Evolutionary conservation across 176 grass and related monocot species (phyloP).

Genomic region (Thinopyrum elongatum): DNA sequence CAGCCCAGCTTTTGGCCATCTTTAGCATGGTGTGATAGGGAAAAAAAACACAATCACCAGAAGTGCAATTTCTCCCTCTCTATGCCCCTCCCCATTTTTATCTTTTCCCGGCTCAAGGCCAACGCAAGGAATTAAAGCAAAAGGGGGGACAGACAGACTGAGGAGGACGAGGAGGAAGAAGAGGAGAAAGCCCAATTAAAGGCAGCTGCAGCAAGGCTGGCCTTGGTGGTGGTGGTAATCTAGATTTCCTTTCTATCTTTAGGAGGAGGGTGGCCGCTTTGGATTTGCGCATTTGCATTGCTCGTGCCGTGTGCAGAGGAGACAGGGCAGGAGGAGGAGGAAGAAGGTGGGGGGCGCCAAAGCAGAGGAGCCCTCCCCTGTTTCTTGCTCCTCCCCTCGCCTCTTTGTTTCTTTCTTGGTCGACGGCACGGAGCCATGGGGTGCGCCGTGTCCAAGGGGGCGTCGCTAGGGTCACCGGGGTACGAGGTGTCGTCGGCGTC

Average conservation of each 20-base stretch:
- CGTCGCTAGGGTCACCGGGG: conserved; percentile 41
- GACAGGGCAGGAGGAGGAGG: neutral
- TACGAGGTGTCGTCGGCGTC: conserved; percentile 34
- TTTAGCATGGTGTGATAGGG: neutral
- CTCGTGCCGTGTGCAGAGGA: conserved; percentile 3
- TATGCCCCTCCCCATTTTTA: neutral
- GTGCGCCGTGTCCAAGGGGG: conserved; percentile 66
- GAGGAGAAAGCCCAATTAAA: conserved; percentile 37
- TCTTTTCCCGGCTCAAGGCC: conserved; percentile 36
- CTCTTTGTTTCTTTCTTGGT: neutral
- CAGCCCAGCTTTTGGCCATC: conserved; percentile 16
- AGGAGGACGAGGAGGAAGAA: neutral
- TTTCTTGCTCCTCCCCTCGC: conserved; percentile 24
- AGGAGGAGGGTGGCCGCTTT: conserved; percentile 23
- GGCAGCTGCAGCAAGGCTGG: conserved; percentile 10
- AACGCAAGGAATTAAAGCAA: conserved; percentile 43
- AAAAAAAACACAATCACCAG: neutral
- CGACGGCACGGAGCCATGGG: conserved; percentile 51
- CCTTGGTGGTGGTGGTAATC: neutral
- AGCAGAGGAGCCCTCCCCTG: conserved; percentile 45
- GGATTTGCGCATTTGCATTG: conserved; percentile 19
- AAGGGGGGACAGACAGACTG: conserved; percentile 22
- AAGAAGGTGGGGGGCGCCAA: conserved; percentile 37
- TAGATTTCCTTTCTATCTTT: conserved; percentile 50
- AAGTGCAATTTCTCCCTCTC: conserved; percentile 12